Base-by-base conservation (phyloP, 2,329 filamentous ascomycete species). In the Claviceps purpurea region DNA sequence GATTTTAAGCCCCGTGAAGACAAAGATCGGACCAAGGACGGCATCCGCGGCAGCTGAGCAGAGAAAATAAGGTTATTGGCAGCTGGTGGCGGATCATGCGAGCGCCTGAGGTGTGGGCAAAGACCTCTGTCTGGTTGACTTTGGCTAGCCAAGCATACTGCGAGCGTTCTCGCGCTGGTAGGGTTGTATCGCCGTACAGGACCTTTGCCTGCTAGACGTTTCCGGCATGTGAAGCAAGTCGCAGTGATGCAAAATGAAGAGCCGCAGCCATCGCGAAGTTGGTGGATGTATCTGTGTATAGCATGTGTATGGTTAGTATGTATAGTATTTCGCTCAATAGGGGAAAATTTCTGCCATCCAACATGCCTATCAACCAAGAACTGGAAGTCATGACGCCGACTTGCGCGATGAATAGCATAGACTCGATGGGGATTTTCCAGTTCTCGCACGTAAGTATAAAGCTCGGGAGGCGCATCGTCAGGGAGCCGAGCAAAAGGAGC, bases 181-280 rank as follows among this genome's bases (percentile, higher is more conserved):
- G 84, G 77, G 53, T 85, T 95, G 60, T 90, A 93, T 61, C 84
- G 78, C 55, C 88, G 82, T 59, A 89, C 78, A 2, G 88, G 88
- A 0, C 77, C 77, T 56, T 80, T 79, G 38, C 77, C 79, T 26
- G 80, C 77, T 42, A 83, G 70, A 57, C 85, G 78, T 65, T 78
- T 85, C 52, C 86, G 81, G 64, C 80, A 89, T 55, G 83, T 89
- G 62, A 91, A 85, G 69, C 89, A 95, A 14, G 87, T 91, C 14
- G 87, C 70, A 1, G 82, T 91, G 39, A 73, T 74, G 68, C 89
- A 95, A 50, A 75, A 72, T 50, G 75, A 70, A 57, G 78, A 79
- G 56, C 79, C 80, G 64, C 89, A 95, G 56, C 89, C 89, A 57
- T 86, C 78, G 52, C 89, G 80, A n/a, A 95, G 78, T 68, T 95